A percentile compares a stretch with the other conserved stretches of the same genome.
phyloP scores from a whole-genome alignment of 23 red algal species.

The Chondrus crispus region DNA sequence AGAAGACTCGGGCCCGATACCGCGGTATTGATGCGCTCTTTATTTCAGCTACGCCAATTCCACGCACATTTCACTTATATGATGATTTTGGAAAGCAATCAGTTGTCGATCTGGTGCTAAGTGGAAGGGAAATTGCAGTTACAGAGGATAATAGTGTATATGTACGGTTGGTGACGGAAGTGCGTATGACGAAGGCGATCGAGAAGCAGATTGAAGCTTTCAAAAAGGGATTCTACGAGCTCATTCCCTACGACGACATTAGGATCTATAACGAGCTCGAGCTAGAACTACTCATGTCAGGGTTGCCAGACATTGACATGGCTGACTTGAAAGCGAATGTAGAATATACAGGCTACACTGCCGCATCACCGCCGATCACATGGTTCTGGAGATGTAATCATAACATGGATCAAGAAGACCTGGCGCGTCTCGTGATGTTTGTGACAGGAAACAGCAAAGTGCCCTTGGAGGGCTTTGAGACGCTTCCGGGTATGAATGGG shows the following conservation, averaged over 20 bases:
- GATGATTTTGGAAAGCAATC: constrained; percentile 92
- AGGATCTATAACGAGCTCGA: constrained; percentile 93
- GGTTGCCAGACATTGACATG: constrained; percentile 95
- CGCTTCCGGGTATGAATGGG: constrained; percentile 96
- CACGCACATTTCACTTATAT: constrained; percentile 89
- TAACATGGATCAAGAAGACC: constrained; percentile 91
- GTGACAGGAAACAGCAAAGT: constrained; percentile 98
- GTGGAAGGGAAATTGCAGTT: constrained; percentile 88
- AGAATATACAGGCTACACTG: constrained; percentile 86
- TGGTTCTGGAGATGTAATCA: constrained; percentile 95
- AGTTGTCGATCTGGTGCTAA: constrained; percentile 85
- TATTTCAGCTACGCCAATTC: constrained; percentile 91
- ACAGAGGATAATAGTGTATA: constrained; percentile 97
- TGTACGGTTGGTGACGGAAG: constrained; percentile 90
- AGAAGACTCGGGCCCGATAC: constrained; percentile 56
- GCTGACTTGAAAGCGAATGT: constrained; percentile 92
- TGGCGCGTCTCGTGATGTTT: constrained; percentile 97
- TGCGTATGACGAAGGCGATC: constrained; percentile 89
- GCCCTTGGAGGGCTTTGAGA: constrained; percentile 88
- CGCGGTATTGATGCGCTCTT: constrained; percentile 68
- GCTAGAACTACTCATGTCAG: constrained; percentile 94
- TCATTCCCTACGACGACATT: constrained; percentile 75
- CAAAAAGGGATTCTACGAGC: constrained; percentile 89
- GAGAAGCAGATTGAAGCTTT: constrained; percentile 90
- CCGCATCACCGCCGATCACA: constrained; percentile 75